These are phyloP conservation scores for Fagus sylvatica DNA, from an alignment of 306 rosid species.

Conservation along the genomic window DNA sequence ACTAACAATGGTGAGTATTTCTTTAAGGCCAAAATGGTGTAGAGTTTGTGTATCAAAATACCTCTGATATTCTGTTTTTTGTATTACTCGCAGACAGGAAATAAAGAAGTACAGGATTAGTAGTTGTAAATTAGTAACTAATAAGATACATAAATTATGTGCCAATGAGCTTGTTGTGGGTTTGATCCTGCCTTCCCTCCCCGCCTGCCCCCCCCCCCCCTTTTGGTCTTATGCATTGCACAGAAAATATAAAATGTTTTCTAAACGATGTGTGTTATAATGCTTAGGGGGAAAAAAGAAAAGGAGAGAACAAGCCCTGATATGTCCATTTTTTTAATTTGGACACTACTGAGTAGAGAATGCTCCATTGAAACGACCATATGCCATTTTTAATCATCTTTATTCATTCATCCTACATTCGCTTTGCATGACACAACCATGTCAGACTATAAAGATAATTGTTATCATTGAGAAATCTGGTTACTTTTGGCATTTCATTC, in stretches of 20 bases:
- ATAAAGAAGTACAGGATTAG: not conserved
- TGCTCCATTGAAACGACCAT: too few relatives aligned
- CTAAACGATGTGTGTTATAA: not conserved
- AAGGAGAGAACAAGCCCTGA: not conserved
- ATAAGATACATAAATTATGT: not conserved
- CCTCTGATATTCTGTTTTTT: not conserved
- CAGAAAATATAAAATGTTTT: not conserved
- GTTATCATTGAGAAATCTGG: not conserved
- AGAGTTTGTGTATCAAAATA: slow-evolving; percentile 8
- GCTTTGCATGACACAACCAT: not conserved
- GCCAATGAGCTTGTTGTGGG: too few relatives aligned
- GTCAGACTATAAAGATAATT: not conserved
- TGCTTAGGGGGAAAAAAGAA: not conserved
- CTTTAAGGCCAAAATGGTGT: not conserved
- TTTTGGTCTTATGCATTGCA: not conserved
- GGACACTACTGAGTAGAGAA: too few relatives aligned
- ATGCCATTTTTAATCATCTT: not conserved
- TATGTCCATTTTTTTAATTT: not conserved
- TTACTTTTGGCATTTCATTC: slow-evolving; percentile 2
- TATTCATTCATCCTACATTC: not conserved
- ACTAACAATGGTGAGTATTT: slow-evolving; percentile 55
- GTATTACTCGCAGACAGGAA: not conserved
- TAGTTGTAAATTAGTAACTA: not conserved
- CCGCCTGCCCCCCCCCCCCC: too few relatives aligned
- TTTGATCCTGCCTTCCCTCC: too few relatives aligned